Percentiles rank a stretch among this genome's conserved stretches.
These are phyloP conservation scores for Talaromyces pinophilus DNA, from an alignment of 2,329 filamentous ascomycete species.

Conservation along the genomic window DNA sequence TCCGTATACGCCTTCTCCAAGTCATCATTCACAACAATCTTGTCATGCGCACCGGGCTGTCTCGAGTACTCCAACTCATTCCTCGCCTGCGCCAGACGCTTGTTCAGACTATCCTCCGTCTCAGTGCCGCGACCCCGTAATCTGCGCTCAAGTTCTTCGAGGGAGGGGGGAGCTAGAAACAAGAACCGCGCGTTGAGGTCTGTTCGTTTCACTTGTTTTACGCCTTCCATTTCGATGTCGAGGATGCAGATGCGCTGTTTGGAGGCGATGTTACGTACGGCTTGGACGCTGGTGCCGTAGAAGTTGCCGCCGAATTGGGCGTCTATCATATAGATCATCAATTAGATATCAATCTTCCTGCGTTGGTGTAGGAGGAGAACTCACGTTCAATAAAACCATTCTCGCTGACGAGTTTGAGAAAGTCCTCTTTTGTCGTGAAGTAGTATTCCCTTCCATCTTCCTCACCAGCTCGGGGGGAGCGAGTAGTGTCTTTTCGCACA, in stretches of 20 bases:
- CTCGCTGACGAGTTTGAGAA: conserved; percentile 66
- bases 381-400: conserved; percentile 74
- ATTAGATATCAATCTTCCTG: neutral
- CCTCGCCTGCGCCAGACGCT: conserved; percentile 69
- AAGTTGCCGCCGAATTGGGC: conserved; percentile 82
- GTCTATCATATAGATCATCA: conserved; percentile 36
- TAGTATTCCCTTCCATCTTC: conserved; percentile 77
- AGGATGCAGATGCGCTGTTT: conserved; percentile 76
- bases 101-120: conserved; percentile 68
- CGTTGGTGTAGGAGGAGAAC: neutral
- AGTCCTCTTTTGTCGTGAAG: conserved; percentile 68
- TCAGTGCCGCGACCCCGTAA: conserved; percentile 78
- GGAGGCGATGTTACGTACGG: conserved; percentile 72
- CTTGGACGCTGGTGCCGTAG: conserved; percentile 81
- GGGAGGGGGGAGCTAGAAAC: conserved; percentile 77
- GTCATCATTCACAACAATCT: conserved; percentile 67
- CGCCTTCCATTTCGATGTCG: conserved; percentile 98
- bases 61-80: conserved; percentile 73
- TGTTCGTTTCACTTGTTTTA: conserved; percentile 86
- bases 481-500: conserved; percentile 68
- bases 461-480: conserved; percentile 73
- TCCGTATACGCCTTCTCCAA: conserved; percentile 59
- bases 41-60: conserved; percentile 66
- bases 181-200: conserved; percentile 75
- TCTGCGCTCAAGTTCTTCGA: conserved; percentile 71